phyloP scores from a whole-genome alignment of 1,139 yeast species.

The Geotrichum siamense region DNA sequence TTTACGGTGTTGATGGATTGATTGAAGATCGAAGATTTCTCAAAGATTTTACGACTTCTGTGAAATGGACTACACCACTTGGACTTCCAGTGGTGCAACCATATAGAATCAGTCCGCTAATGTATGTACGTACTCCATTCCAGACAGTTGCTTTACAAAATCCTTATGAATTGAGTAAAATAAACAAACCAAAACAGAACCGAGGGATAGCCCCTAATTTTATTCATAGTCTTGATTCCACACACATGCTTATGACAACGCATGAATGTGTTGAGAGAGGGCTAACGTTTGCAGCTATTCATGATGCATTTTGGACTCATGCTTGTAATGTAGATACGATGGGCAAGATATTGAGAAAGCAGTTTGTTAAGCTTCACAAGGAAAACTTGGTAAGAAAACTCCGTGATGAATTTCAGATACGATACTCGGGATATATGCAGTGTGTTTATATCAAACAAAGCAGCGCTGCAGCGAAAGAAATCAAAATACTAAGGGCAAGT shows the following conservation, averaged over 20 bases:
- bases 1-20: conserved; percentile 15
- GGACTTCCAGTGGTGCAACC: conserved; percentile 92
- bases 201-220: conserved; percentile 90
- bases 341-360: conserved; percentile 60
- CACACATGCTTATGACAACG: conserved; percentile 88
- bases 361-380: conserved; percentile 66
- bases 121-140: conserved; percentile 53
- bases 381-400: conserved; percentile 57
- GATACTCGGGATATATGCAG: conserved; percentile 58
- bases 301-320: conserved; percentile 96
- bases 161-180: conserved; percentile 66
- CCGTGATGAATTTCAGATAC: conserved; percentile 65
- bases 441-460: conserved; percentile 44
- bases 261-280: conserved; percentile 44
- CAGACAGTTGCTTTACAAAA: conserved; percentile 73
- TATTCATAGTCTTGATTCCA: conserved; percentile 88
- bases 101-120: conserved; percentile 56
- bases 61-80: conserved; percentile 90
- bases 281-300: conserved; percentile 83
- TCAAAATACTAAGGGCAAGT: conserved; percentile 17
- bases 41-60: conserved; percentile 63
- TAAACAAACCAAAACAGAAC: conserved; percentile 72
- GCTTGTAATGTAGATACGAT: conserved; percentile 65
- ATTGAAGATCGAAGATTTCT: conserved; percentile 18
- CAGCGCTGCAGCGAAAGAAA: conserved; percentile 35